Percentiles rank a stretch among this genome's conserved stretches.
phyloP scores from a whole-genome alignment of 306 rosid species.

The Casuarina equisetifolia region DNA sequence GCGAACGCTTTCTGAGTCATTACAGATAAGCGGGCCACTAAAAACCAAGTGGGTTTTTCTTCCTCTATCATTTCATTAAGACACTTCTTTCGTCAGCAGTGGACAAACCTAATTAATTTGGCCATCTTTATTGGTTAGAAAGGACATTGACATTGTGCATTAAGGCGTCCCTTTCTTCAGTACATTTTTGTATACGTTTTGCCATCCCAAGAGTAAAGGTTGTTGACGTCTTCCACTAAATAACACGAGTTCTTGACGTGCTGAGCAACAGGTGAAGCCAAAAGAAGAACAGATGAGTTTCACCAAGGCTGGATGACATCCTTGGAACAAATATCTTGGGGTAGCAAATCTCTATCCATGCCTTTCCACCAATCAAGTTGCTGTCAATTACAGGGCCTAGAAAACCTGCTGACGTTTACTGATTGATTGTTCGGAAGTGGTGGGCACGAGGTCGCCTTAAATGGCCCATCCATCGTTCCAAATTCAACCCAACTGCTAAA shows the following conservation, averaged over 20 bases:
- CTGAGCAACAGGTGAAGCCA: background rate
- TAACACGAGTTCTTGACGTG: background rate
- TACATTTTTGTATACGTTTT: background rate
- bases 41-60: slow-evolving; percentile 15
- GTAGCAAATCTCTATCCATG: background rate
- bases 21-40: slow-evolving; percentile 45
- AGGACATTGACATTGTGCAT: background rate
- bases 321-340: background rate
- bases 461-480: background rate
- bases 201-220: background rate
- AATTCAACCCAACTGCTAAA: background rate
- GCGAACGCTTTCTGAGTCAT: slow-evolving; percentile 24
- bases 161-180: slow-evolving; percentile 10
- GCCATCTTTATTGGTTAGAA: slow-evolving; percentile 7
- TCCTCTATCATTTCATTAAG: slow-evolving; percentile 20
- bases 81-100: slow-evolving; percentile 14
- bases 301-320: no score
- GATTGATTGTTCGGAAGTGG: background rate
- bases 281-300: background rate
- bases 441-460: background rate
- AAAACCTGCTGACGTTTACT: background rate
- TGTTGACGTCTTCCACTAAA: slow-evolving; percentile 12
- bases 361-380: background rate
- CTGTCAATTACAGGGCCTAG: background rate
- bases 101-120: slow-evolving; percentile 20